A percentile compares a stretch with the other conserved stretches of the same genome.
Evolutionary conservation across 2,329 filamentous ascomycete genomes (phyloP).

Genomic region (Fusarium sp.): DNA sequence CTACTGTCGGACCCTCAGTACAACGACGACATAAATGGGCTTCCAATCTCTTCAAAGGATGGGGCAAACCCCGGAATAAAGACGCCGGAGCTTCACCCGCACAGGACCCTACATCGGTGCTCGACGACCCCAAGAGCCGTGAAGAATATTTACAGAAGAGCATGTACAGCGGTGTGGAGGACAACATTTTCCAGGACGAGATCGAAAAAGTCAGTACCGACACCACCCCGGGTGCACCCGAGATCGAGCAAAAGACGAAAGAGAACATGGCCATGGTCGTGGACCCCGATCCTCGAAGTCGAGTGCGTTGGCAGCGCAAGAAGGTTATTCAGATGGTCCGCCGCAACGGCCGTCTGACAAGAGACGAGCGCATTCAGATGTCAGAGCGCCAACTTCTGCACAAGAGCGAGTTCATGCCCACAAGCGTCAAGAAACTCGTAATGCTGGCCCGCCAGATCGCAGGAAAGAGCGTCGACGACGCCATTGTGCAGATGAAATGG

Average conservation of each 20-base stretch:
- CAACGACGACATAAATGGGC: slow-evolving; percentile 56
- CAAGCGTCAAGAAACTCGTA: slow-evolving; percentile 90
- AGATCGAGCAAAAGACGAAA: slow-evolving; percentile 50
- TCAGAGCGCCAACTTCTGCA: slow-evolving; percentile 63
- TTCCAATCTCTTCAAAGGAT: slow-evolving; percentile 52
- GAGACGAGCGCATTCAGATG: slow-evolving; percentile 72
- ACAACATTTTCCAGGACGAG: slow-evolving; percentile 72
- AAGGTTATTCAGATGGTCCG: slow-evolving; percentile 82
- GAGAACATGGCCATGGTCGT: slow-evolving; percentile 69
- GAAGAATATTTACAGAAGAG: slow-evolving; percentile 52
- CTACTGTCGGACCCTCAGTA: slow-evolving; percentile 23
- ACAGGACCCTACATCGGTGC: slow-evolving; percentile 43
- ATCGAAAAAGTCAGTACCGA: slow-evolving; percentile 50
- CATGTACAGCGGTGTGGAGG: slow-evolving; percentile 55
- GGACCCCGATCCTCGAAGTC: slow-evolving; percentile 78
- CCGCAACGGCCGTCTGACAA: slow-evolving; percentile 62
- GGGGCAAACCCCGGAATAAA: slow-evolving; percentile 44
- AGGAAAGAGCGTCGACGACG: slow-evolving; percentile 93
- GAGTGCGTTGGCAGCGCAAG: slow-evolving; percentile 81
- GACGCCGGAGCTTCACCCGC: slow-evolving; percentile 44
- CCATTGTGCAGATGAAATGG: slow-evolving; percentile 93
- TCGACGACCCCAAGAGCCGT: slow-evolving; percentile 55
- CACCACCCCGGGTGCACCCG: slow-evolving; percentile 39
- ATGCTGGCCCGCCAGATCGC: slow-evolving; percentile 87
- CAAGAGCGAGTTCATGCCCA: slow-evolving; percentile 79